Percentiles rank a stretch among this genome's conserved stretches.
Evolutionary conservation across 768 basidiomycete species (phyloP).

Genomic region (Kwoniella sp.): DNA sequence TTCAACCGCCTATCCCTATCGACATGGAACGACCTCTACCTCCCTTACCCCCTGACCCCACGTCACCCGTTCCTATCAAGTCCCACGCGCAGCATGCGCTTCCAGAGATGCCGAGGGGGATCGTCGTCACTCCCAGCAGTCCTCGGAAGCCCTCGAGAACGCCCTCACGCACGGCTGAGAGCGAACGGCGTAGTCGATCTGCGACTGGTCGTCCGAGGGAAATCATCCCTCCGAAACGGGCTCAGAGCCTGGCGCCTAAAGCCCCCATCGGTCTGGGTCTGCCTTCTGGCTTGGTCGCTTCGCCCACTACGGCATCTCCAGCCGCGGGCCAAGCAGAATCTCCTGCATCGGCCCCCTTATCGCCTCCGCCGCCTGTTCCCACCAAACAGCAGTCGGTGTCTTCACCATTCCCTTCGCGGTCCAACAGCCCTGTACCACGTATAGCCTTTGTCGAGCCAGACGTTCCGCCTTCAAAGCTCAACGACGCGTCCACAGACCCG

Average conservation of each 20-base stretch:
- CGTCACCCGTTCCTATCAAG: too few species aligned
- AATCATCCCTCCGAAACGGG: not conserved
- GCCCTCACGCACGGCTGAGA: not conserved
- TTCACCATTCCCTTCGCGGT: slow-evolving; percentile 35
- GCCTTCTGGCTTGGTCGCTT: slow-evolving; percentile 17
- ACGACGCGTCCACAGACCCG: not conserved
- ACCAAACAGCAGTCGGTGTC: slow-evolving; percentile 36
- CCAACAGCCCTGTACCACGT: slow-evolving; percentile 29
- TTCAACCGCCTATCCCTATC: slow-evolving; percentile 19
- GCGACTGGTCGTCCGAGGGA: not conserved
- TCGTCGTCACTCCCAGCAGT: slow-evolving; percentile 45
- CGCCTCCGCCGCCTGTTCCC: slow-evolving; percentile 24
- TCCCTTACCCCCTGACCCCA: slow-evolving; percentile 18
- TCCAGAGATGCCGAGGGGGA: slow-evolving; percentile 19
- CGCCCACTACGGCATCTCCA: slow-evolving; percentile 1
- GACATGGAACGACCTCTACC: slow-evolving; percentile 26
- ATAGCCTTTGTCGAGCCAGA: slow-evolving; percentile 36
- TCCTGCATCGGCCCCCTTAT: too few species aligned
- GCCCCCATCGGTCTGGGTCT: slow-evolving; percentile 33
- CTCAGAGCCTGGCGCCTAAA: not conserved
- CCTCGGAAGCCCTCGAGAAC: slow-evolving; percentile 25
- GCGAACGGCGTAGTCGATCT: slow-evolving; percentile 12
- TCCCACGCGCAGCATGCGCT: not conserved
- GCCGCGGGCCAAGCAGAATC: too few species aligned
- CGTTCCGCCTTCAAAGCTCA: not conserved